Evolutionary conservation across 352 stramenopile genomes (phyloP), one percentile per base, ranked within the genome.

Genomic region (Phytophthora sansomeana): DNA sequence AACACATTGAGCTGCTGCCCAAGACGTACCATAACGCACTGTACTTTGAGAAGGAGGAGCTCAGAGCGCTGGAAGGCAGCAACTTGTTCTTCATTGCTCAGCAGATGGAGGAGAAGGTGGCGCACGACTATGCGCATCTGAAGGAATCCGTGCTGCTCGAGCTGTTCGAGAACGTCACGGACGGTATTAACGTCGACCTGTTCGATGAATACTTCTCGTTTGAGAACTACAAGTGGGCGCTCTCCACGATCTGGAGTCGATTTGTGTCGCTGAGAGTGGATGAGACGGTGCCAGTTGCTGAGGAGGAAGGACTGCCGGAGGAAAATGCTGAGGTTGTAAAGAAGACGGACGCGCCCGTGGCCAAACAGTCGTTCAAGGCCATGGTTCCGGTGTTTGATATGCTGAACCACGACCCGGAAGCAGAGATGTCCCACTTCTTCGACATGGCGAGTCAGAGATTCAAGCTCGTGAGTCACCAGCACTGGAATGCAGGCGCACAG

Each of bases 371-470:
- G 19, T 72, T 89, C 51, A 95, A 95, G 64, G 84, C 81, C 4
- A 95, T 95, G 87, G 80, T 91, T 9, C 87, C 87, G 0, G 87
- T 95, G 24, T 95, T 95, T 41, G 87, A 95, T 67, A 93, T 95
- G 85, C 72, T 95, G 49, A 95, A 95, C 67, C 85, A 95, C 64
- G 78, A 92, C 62, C 83, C 85, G 9, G 72, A 81, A 55, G 87
- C 83, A 9, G 80, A 92, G 61, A 88, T 93, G 77, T 81, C 68
- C 4, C 87, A 95, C 66, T 82, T 77, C 26, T 87, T 83, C 61
- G 85, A 95, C 53, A 46, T 72, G 28, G 53, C 74, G 0, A 76
- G 67, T 21, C 55, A 88, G 21, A 57, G 53, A 5, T 89, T 95
- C 36, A 80, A 84, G 61, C 77, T 95, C 19, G 78, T 90, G 36